phyloP scores from a whole-genome alignment of 306 rosid species.

The Casuarina glauca region DNA sequence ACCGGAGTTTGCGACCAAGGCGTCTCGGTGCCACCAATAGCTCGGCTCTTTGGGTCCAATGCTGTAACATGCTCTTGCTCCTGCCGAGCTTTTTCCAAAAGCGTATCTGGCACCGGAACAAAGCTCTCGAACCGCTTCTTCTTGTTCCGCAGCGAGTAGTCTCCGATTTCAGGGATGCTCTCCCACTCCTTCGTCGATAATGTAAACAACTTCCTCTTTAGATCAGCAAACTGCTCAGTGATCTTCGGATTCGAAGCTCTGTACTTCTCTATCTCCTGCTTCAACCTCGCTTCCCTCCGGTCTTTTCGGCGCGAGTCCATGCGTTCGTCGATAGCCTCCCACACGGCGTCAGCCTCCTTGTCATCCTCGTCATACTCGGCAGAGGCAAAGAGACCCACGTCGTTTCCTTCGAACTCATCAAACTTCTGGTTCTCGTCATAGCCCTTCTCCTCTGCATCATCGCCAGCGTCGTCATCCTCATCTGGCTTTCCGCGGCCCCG shows the following conservation, averaged over 20 bases:
- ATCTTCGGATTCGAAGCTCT: slow-evolving; percentile 83
- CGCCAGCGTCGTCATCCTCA: slow-evolving; percentile 83
- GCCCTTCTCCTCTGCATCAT: slow-evolving; percentile 77
- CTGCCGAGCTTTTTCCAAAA: slow-evolving; percentile 87
- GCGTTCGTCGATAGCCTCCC: slow-evolving; percentile 85
- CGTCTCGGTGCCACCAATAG: slow-evolving; percentile 71
- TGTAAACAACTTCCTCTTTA: slow-evolving; percentile 66
- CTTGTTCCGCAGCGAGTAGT: slow-evolving; percentile 77
- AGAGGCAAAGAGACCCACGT: slow-evolving; percentile 83
- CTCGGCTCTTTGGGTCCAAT: slow-evolving; percentile 83
- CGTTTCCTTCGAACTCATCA: slow-evolving; percentile 88
- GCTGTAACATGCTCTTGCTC: slow-evolving; percentile 88
- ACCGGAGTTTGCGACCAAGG: slow-evolving; percentile 86
- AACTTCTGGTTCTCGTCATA: slow-evolving; percentile 90
- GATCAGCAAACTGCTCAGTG: slow-evolving; percentile 82
- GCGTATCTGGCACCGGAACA: slow-evolving; percentile 84
- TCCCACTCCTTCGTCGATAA: slow-evolving; percentile 78
- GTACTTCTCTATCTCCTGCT: slow-evolving; percentile 87
- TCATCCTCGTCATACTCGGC: slow-evolving; percentile 93
- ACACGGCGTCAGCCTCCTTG: slow-evolving; percentile 86
- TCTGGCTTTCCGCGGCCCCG: slow-evolving; percentile 72
- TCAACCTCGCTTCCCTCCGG: slow-evolving; percentile 84
- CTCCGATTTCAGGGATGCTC: slow-evolving; percentile 79
- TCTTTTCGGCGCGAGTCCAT: slow-evolving; percentile 96
- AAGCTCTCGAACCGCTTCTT: slow-evolving; percentile 87